These are phyloP conservation scores for Apiospora aurea DNA, from an alignment of 2,329 filamentous ascomycete genomes.

Conservation along the genomic window DNA sequence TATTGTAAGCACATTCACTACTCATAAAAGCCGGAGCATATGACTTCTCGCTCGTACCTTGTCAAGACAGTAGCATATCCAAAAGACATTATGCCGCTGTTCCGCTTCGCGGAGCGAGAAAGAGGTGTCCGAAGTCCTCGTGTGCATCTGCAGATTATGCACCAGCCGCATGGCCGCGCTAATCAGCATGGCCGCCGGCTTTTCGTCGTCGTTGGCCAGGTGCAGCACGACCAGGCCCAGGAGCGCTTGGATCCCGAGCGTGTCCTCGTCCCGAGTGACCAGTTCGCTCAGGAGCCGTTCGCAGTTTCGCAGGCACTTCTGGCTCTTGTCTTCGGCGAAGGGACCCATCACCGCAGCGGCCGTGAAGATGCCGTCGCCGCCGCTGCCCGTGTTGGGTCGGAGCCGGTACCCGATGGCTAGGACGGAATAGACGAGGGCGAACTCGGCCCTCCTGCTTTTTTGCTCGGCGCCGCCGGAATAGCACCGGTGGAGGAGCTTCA, in stretches of 20 bases:
- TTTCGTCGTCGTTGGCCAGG: constrained; percentile 46
- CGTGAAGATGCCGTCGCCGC: constrained; percentile 19
- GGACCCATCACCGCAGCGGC: constrained; percentile 29
- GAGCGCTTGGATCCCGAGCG: constrained; percentile 48
- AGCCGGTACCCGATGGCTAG: constrained; percentile 46
- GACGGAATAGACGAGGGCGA: constrained; percentile 50
- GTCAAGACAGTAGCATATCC: constrained; percentile 50
- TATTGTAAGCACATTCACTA: neutral
- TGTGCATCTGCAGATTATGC: constrained; percentile 46
- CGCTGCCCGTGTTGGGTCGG: constrained; percentile 15
- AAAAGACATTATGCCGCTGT: constrained; percentile 49
- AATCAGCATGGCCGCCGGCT: constrained; percentile 47
- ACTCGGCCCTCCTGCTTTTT: constrained; percentile 36
- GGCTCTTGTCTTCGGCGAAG: constrained; percentile 34
- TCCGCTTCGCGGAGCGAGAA: constrained; percentile 41
- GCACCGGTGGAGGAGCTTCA: constrained; percentile 45
- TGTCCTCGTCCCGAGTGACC: constrained; percentile 46
- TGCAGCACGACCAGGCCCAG: constrained; percentile 48
- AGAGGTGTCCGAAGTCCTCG: constrained; percentile 34
- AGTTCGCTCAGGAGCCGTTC: constrained; percentile 48
- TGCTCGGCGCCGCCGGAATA: constrained; percentile 39
- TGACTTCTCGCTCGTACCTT: constrained; percentile 40
- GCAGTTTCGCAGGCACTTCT: constrained; percentile 46
- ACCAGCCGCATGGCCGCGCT: constrained; percentile 48
- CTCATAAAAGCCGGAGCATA: too few species aligned